Evolutionary conservation across 148 eudicot species (phyloP).

Genomic region (Amaranthus hypochondriacus): DNA sequence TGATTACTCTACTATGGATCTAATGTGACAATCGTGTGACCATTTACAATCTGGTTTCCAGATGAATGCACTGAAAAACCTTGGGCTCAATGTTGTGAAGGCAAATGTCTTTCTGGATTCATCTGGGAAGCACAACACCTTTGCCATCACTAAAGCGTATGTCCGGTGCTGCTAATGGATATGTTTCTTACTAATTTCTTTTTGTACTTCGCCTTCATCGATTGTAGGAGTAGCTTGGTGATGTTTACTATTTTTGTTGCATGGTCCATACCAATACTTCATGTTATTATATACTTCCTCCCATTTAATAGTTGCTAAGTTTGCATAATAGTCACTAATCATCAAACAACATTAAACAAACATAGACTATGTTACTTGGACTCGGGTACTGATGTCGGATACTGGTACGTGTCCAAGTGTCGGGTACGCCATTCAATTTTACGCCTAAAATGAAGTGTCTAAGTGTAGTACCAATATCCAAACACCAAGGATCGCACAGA

Average conservation of each 20-base stretch:
- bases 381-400: no score
- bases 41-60: conserved; percentile 42
- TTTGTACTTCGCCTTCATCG: conserved; percentile 7
- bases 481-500: no score
- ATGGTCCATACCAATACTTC: neutral
- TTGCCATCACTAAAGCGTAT: conserved; percentile 93
- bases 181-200: conserved; percentile 3
- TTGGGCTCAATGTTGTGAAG: conserved; percentile 92
- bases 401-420: no score
- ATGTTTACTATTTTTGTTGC: neutral
- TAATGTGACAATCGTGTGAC: conserved; percentile 24
- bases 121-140: conserved; percentile 96
- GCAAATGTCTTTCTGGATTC: conserved; percentile 94
- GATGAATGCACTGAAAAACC: conserved; percentile 91
- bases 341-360: no score
- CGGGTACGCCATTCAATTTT: no score
- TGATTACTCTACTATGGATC: conserved; percentile 20
- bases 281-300: no score
- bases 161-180: conserved; percentile 31
- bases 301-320: no score
- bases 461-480: no score
- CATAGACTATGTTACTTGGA: no score
- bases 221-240: neutral
- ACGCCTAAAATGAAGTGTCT: no score
- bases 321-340: no score